These are phyloP conservation scores for Pseudonitzschia multistriata DNA, from an alignment of 108 stramenopile genomes.

Conservation along the genomic window DNA sequence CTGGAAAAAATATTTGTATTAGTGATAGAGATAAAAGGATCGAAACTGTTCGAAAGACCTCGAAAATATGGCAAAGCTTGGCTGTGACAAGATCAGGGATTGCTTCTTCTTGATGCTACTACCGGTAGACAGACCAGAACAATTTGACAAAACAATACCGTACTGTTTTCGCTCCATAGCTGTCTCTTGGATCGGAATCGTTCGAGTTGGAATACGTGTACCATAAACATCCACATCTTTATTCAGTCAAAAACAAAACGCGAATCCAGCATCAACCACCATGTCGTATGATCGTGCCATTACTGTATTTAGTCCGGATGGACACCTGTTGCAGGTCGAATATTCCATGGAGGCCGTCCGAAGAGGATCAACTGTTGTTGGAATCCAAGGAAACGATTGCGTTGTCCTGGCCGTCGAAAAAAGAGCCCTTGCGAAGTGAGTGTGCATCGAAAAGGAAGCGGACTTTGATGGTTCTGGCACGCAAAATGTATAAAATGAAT, in stretches of 20 bases:
- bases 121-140: no score
- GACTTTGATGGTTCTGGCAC: neutral
- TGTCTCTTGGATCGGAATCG: neutral
- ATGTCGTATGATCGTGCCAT: constrained; percentile 99
- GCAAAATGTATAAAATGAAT: neutral
- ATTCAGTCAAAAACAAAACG: no score
- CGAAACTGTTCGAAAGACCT: neutral
- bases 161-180: neutral
- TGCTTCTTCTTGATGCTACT: neutral
- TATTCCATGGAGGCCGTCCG: constrained; percentile 99
- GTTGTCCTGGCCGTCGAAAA: constrained; percentile 98
- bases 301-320: constrained; percentile 99
- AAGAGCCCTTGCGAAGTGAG: constrained; percentile 95
- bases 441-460: constrained; percentile 6
- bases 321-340: constrained; percentile 99
- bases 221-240: neutral
- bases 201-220: neutral
- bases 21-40: neutral
- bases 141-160: neutral
- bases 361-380: constrained; percentile 96
- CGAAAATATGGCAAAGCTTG: neutral
- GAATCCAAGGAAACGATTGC: constrained; percentile 94
- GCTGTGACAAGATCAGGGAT: neutral
- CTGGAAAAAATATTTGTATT: neutral
- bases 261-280: constrained; percentile 2